Base-by-base conservation (phyloP, 768 basidiomycete genomes). In the Termitomyces sp. region DNA sequence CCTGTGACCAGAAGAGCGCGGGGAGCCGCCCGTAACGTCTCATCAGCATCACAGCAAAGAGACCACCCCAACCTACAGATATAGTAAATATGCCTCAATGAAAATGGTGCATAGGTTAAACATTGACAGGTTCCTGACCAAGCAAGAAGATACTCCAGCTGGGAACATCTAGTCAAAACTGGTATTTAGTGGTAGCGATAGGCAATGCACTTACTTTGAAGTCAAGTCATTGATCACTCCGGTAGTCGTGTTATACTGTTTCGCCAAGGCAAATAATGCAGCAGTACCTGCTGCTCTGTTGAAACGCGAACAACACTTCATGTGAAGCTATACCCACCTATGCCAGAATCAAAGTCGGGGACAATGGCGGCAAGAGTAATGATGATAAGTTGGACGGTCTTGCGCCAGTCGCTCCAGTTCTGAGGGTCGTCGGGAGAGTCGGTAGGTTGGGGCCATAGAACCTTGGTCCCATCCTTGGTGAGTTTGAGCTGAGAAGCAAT, bases 381-480 rank as follows among this genome's bases (percentile, higher is more conserved):
- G 51, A 89, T 83, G 44, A 85, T 59, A 2, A 90, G 74, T 65
- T 86, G 84, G 0, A 84, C 55, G 59, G 78, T 76, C 71, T 89
- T 89, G 38, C 79, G 78, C 22, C 77, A 65, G 49, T 75, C 71
- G 16, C 78, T 76, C 87, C 87, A 89, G 65, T 87, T 88, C 71
- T 88, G 86, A 12, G 87, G 88, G 64, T 89, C 87, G 16, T 81
- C 74, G 1, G 80, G 79, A 55, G 84, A 79, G 53, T 88, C 83
- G 1, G 81, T 79, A 2, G 88, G 87, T 67, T 89, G 88, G 20
- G 88, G 88, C 85, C 87, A 89, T 0, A 90, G 77, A 15, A 89
- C 80, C 54, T 78, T 84, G 20, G 74, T 81, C 0, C 87, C 86
- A 56, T 87, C 84, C 18, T 66, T 62, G 7, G 83, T 79, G 11